phyloP scores from a whole-genome alignment of 176 grass and related monocot genomes.

The Areca catechu region DNA sequence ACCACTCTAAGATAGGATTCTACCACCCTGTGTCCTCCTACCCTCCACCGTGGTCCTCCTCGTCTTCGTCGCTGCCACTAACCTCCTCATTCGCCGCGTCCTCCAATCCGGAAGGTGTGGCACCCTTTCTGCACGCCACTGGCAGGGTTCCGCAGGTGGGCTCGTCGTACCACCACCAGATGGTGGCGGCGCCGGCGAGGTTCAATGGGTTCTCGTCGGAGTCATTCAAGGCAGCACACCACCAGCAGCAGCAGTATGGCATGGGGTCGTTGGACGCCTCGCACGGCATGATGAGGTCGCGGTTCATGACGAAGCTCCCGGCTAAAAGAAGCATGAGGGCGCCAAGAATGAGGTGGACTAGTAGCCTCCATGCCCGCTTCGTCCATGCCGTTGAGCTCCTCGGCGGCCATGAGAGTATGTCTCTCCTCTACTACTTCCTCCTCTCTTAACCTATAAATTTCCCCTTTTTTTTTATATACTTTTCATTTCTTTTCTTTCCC shows the following conservation, averaged over 20 bases:
- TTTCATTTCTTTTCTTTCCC: no score
- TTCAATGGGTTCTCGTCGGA: constrained; percentile 78
- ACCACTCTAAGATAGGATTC: constrained; percentile 30
- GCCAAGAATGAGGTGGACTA: constrained; percentile 94
- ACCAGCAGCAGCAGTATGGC: constrained; percentile 37
- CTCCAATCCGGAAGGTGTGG: constrained; percentile 33
- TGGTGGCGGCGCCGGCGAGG: constrained; percentile 49
- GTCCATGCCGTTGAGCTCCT: constrained; percentile 93
- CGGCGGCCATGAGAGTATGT: constrained; percentile 94
- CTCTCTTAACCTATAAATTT: neutral
- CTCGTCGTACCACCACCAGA: constrained; percentile 60
- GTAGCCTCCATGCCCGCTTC: constrained; percentile 89
- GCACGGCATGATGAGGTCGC: constrained; percentile 24
- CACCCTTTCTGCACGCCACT: constrained; percentile 32
- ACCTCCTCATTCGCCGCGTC: constrained; percentile 29
- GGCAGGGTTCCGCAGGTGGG: neutral
- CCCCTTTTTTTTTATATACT: neutral
- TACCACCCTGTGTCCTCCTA: constrained; percentile 28
- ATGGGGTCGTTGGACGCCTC: constrained; percentile 13
- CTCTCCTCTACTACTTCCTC: neutral
- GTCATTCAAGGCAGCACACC: constrained; percentile 30
- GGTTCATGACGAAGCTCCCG: constrained; percentile 78
- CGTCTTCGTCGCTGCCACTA: constrained; percentile 24
- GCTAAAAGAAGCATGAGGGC: constrained; percentile 90
- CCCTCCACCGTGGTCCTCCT: constrained; percentile 10